phyloP scores from a whole-genome alignment of 768 basidiomycete species.

The Stropharia rugosoannulata region DNA sequence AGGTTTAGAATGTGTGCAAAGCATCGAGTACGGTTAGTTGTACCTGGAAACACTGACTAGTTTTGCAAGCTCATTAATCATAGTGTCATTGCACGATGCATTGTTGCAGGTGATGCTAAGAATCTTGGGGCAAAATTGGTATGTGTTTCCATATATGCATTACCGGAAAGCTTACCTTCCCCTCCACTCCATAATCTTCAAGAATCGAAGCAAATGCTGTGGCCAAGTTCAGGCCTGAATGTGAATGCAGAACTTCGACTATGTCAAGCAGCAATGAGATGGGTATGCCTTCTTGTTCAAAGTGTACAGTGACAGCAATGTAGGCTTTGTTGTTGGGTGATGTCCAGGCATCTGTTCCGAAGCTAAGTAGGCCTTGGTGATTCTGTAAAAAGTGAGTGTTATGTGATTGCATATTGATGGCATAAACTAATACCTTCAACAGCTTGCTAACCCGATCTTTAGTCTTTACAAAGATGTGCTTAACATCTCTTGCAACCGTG shows the following conservation, averaged over 20 bases:
- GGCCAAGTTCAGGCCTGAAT: constrained; percentile 33
- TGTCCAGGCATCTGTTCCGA: constrained; percentile 35
- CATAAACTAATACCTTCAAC: background rate
- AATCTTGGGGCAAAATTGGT: constrained; percentile 16
- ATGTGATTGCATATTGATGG: background rate
- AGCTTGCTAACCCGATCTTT: background rate
- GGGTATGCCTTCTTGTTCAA: constrained; percentile 24
- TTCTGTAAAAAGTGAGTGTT: constrained; percentile 22
- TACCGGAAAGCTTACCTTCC: constrained; percentile 26
- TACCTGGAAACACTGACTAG: constrained; percentile 23
- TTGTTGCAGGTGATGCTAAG: constrained; percentile 36
- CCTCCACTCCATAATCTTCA: constrained; percentile 29
- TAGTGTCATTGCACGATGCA: constrained; percentile 30
- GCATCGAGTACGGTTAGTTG: constrained; percentile 26
- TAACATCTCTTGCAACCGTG: too few species aligned
- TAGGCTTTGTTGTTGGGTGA: constrained; percentile 31
- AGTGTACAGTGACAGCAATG: constrained; percentile 29
- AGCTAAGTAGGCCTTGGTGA: constrained; percentile 28
- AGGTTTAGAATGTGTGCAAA: constrained; percentile 40
- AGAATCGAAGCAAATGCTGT: constrained; percentile 30
- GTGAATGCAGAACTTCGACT: constrained; percentile 33
- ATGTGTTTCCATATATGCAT: background rate
- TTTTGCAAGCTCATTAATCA: constrained; percentile 26
- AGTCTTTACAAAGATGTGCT: background rate
- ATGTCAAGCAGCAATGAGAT: constrained; percentile 32